Evolutionary conservation across 345 rosid species (phyloP), one percentile per base, ranked within the genome.

Genomic region (Leavenworthia alabamica): DNA sequence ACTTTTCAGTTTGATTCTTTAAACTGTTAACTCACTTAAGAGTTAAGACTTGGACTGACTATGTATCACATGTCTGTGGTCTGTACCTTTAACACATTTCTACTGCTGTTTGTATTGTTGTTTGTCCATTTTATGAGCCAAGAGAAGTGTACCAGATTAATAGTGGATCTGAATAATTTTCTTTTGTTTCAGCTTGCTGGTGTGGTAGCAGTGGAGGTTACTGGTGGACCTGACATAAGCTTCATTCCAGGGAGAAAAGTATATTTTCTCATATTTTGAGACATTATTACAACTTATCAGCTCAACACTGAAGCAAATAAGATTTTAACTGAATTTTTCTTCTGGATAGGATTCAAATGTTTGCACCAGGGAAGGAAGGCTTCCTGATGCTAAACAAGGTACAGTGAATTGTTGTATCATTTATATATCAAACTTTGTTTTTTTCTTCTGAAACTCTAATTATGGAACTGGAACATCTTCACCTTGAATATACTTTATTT

Each of bases 221-320:
- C 97, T 62, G 97, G 98, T 64, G 97, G 97, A 59, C 97, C 98
- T 43, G 74, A 86, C 12, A 55, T 92, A 64, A 84, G 72, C 40
- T 89, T 92, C 56, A 84, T 81, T 66, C 97, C 96, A n/a, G 98
- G 98, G 48, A 83, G 97, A 81, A 85, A 79, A 87, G 98, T 81
- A 68, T 19, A 23, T 53, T 26, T 15, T 33, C 58, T 56, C 47
- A 3, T 48, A 26, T 29, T 29, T n/a, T 15, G 8, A 26, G 19
- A 52, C 49, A 28, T 8, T 64, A 11, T 15, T 42, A 12, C 45
- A 65, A 37, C 47, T 64, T 62, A 43, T 57, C 42, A n/a, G 51
- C 42, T 66, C 13, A 56, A n/a, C 32, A 13, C 33, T 35, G 6
- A n/a, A 55, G 14, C 11, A 10, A 60, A 33, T 37, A 29, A 69